Conservation (phyloP, 2,329 filamentous ascomycete genomes). For the Lachnellula hyalina region DNA sequence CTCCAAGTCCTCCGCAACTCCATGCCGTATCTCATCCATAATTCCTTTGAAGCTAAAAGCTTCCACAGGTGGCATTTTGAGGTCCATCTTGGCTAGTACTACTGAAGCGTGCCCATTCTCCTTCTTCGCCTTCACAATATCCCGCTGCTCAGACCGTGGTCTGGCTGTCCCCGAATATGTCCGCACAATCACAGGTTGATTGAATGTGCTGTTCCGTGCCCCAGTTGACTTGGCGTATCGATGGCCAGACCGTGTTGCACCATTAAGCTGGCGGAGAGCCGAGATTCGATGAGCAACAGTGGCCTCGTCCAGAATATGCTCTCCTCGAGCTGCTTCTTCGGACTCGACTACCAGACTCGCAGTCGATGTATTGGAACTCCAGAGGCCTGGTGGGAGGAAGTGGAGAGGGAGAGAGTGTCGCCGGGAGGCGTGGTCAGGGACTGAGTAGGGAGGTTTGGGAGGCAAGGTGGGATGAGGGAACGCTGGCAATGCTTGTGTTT, state of each 20-base stretch:
- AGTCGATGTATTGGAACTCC: slow-evolving; percentile 29
- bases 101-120: slow-evolving; percentile 21
- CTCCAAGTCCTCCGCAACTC: slow-evolving; percentile 53
- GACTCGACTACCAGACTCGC: slow-evolving; percentile 30
- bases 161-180: slow-evolving; percentile 51
- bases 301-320: slow-evolving; percentile 44
- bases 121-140: slow-evolving; percentile 25
- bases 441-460: slow-evolving; percentile 20
- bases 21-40: slow-evolving; percentile 48
- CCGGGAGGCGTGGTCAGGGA: slow-evolving; percentile 19
- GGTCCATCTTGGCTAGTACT: slow-evolving; percentile 24
- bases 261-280: slow-evolving; percentile 54
- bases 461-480: slow-evolving; percentile 16
- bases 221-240: slow-evolving; percentile 52
- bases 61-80: slow-evolving; percentile 54
- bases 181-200: slow-evolving; percentile 60
- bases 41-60: slow-evolving; percentile 62
- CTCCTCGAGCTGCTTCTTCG: slow-evolving; percentile 30
- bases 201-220: slow-evolving; percentile 52
- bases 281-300: slow-evolving; percentile 53
- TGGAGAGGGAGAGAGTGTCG: slow-evolving; percentile 30
- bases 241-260: slow-evolving; percentile 33
- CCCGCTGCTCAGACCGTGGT: slow-evolving; percentile 29
- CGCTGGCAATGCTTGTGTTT: slow-evolving; percentile 9
- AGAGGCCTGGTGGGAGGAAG: slow-evolving; percentile 28